phyloP scores from a whole-genome alignment of 2,329 filamentous ascomycete genomes.

The Pseudogymnoascus sp. region DNA sequence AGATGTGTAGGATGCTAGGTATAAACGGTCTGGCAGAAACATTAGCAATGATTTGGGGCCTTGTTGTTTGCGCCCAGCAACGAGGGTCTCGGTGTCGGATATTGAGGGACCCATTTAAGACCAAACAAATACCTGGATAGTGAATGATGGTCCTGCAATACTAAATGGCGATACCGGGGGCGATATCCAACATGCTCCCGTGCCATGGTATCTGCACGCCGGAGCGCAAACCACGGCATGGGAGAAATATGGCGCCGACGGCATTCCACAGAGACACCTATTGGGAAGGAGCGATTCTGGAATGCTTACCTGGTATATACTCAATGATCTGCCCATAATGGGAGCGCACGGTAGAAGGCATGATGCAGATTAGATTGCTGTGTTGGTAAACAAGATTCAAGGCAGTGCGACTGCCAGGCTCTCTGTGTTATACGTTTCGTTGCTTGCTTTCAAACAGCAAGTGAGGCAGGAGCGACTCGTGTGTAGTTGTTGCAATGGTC shows the following conservation, averaged over 20 bases:
- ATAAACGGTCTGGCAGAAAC: conserved; percentile 69
- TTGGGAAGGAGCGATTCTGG: not conserved
- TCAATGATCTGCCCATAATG: conserved; percentile 87
- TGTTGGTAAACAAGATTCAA: conserved; percentile 8
- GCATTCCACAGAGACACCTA: not conserved
- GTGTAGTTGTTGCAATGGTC: not conserved
- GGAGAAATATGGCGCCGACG: conserved; percentile 3
- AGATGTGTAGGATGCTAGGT: conserved; percentile 85
- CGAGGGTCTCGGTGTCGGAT: not conserved
- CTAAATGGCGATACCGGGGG: not conserved
- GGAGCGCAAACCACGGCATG: not conserved
- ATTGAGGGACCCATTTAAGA: conserved; percentile 4
- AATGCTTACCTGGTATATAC: conserved; percentile 79
- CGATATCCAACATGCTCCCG: not conserved
- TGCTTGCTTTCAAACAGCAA: not conserved
- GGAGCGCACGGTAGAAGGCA: conserved; percentile 42
- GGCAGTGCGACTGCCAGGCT: conserved; percentile 2
- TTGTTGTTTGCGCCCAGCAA: conserved; percentile 8
- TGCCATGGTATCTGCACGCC: not conserved
- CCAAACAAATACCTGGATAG: conserved; percentile 5
- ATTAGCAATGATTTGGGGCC: conserved; percentile 30
- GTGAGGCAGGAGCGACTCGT: not conserved
- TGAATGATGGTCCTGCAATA: not conserved
- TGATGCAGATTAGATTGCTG: conserved; percentile 28
- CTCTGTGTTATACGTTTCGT: not conserved